Base-by-base conservation (phyloP, 257 asterid genomes). In the Apocynum venetum region DNA sequence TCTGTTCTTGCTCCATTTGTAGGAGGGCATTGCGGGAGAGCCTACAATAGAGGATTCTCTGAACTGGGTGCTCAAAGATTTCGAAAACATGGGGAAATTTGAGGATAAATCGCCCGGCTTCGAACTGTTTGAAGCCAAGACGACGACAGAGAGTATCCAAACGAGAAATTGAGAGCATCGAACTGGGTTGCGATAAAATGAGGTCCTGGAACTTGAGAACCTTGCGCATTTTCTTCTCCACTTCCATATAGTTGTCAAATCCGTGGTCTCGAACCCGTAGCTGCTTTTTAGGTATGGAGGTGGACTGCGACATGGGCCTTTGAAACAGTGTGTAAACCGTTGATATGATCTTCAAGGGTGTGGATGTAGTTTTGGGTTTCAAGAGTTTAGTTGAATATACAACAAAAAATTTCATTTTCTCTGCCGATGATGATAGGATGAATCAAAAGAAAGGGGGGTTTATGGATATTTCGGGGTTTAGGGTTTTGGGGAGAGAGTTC, bases 21-120 rank as follows among this genome's bases (percentile, higher is more conserved):
- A 90, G 72, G 1, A 76, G 46, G 36, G 96, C 93, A 56, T 84
- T 89, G 12, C 96, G 89, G 19, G 96, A 74, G 0, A 93, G 80
- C 55, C 97, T 81, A 76, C 97, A 90, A 64, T 89, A 92, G 14
- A 93, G 90, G 47, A 93, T 90, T 57, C 98, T 80, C 76, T 92
- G 98, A 19, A 93, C 96, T 1, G 98, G 98, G 88, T 93, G 98
- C 46, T 93, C 98, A 43, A 93, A 92, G n/a, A 92, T 84, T 75
- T 93, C 96, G 74, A 93, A 91, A 73, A 93, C 93, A 78, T 88
- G 96, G 0, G 97, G 97, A 79, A 87, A 91, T 80, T 87, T 93
- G 84, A 93, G 95, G 11, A 93, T 86, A 72, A 93, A 91, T 2
- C 84, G 87, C 6, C 96, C 96, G 4, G 96, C 86, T 81, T 93